These are phyloP conservation scores for Tolypocladium pustulatum DNA, from an alignment of 2,329 filamentous ascomycete species.

Conservation along the genomic window DNA sequence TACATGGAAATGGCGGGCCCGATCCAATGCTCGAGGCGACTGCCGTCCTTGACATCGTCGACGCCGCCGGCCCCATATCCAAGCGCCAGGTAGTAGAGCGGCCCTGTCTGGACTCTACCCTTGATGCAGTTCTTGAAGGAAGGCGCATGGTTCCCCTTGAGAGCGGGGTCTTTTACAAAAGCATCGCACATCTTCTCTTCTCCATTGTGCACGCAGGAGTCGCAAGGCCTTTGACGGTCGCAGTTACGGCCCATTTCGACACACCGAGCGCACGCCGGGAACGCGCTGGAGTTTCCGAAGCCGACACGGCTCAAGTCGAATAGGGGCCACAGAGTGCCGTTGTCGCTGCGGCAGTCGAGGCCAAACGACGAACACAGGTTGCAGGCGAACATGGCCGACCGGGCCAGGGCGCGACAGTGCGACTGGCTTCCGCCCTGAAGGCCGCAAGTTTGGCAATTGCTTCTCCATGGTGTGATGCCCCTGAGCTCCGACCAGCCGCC, in stretches of 20 bases:
- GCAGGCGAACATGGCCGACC: slow-evolving; percentile 9
- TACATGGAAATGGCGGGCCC: slow-evolving; percentile 10
- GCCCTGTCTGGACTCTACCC: slow-evolving; percentile 7
- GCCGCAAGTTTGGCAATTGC: slow-evolving; percentile 7
- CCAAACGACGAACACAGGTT: slow-evolving; percentile 18
- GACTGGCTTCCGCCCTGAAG: neutral
- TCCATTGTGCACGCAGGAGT: slow-evolving; percentile 16
- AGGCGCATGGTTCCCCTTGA: neutral
- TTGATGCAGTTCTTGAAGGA: slow-evolving; percentile 8
- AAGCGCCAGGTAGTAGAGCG: slow-evolving; percentile 23
- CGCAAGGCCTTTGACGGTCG: slow-evolving; percentile 26
- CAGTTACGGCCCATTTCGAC: slow-evolving; percentile 13
- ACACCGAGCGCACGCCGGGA: slow-evolving; percentile 15
- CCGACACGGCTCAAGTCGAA: slow-evolving; percentile 19
- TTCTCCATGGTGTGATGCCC: slow-evolving; percentile 6
- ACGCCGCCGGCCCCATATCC: slow-evolving; percentile 19
- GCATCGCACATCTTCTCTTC: slow-evolving; percentile 5
- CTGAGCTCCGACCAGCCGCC: slow-evolving; percentile 9
- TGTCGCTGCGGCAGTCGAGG: slow-evolving; percentile 14
- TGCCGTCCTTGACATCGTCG: slow-evolving; percentile 13
- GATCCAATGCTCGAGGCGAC: slow-evolving; percentile 14
- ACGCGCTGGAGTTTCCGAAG: slow-evolving; percentile 17
- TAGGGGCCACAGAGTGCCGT: slow-evolving; percentile 9
- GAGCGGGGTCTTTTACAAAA: neutral
- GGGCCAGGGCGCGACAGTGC: slow-evolving; percentile 10